Conservation (phyloP, 163 green algal genomes). For the Dunaliella salina region DNA sequence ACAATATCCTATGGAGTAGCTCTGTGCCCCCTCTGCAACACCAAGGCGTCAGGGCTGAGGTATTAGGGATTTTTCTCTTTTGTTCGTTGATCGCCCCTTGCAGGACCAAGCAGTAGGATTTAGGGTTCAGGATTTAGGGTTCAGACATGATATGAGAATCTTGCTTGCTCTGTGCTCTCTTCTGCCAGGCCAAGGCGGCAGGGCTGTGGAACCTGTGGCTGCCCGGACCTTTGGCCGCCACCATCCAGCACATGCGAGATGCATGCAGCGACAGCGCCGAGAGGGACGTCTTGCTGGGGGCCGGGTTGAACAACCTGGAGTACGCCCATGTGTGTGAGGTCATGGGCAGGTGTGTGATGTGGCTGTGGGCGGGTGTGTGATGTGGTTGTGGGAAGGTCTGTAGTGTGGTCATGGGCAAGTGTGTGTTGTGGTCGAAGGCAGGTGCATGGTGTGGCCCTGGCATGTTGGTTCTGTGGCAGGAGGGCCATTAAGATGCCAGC, state of each 20-base stretch:
- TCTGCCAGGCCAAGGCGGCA: slow-evolving; percentile 16
- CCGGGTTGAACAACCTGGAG: slow-evolving; percentile 82
- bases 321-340: slow-evolving; percentile 77
- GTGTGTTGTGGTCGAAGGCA: slow-evolving; percentile 82
- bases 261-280: not conserved
- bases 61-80: slow-evolving; percentile 88
- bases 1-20: not conserved
- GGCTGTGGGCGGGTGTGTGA: slow-evolving; percentile 50
- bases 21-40: not conserved
- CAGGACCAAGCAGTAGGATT: no score
- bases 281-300: slow-evolving; percentile 41
- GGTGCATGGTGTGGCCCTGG: slow-evolving; percentile 28
- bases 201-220: slow-evolving; percentile 98
- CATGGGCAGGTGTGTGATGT: slow-evolving; percentile 68
- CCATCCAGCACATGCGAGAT: slow-evolving; percentile 40
- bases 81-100: not conserved
- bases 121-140: no score
- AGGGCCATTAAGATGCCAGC: no score
- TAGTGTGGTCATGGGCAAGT: slow-evolving; percentile 3
- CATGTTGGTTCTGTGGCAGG: no score
- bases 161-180: not conserved
- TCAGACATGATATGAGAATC: not conserved
- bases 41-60: slow-evolving; percentile 73
- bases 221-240: slow-evolving; percentile 50
- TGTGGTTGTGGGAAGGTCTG: slow-evolving; percentile 75